A percentile compares a stretch with the other conserved stretches of the same genome.
phyloP scores from a whole-genome alignment of 202 grass and related monocot species.

The Eragrostis tef region DNA sequence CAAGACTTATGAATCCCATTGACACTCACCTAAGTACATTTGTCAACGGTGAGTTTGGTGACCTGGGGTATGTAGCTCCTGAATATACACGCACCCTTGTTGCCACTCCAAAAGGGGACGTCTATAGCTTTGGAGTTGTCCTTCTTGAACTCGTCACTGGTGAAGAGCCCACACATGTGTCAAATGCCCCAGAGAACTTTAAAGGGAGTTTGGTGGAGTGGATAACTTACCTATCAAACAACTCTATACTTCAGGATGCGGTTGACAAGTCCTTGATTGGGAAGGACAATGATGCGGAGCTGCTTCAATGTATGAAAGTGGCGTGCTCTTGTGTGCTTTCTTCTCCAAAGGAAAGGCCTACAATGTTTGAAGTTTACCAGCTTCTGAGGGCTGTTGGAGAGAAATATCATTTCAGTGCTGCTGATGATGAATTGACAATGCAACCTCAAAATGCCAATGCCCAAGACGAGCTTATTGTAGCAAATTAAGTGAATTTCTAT shows the following conservation, averaged over 20 bases:
- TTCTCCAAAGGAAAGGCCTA: constrained; percentile 79
- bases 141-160: constrained; percentile 86
- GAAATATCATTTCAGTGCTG: constrained; percentile 80
- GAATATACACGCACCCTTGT: constrained; percentile 89
- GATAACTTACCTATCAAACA: constrained; percentile 96
- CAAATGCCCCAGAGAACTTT: constrained; percentile 84
- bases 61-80: constrained; percentile 89
- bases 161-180: constrained; percentile 72
- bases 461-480: constrained; percentile 80
- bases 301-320: constrained; percentile 90
- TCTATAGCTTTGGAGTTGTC: constrained; percentile 93
- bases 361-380: constrained; percentile 96
- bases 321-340: constrained; percentile 75
- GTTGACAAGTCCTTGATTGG: constrained; percentile 86
- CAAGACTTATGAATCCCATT: constrained; percentile 95
- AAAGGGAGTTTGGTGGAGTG: constrained; percentile 93
- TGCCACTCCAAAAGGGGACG: constrained; percentile 86
- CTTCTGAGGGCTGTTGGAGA: constrained; percentile 86
- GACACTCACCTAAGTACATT: constrained; percentile 99
- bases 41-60: constrained; percentile 92
- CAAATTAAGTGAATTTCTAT: constrained; percentile 49
- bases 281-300: constrained; percentile 77
- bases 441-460: constrained; percentile 44
- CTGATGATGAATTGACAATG: constrained; percentile 65
- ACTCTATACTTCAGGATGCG: constrained; percentile 78